Conservation (phyloP, 78 protist genomes). For the Kipferlia bialata region DNA sequence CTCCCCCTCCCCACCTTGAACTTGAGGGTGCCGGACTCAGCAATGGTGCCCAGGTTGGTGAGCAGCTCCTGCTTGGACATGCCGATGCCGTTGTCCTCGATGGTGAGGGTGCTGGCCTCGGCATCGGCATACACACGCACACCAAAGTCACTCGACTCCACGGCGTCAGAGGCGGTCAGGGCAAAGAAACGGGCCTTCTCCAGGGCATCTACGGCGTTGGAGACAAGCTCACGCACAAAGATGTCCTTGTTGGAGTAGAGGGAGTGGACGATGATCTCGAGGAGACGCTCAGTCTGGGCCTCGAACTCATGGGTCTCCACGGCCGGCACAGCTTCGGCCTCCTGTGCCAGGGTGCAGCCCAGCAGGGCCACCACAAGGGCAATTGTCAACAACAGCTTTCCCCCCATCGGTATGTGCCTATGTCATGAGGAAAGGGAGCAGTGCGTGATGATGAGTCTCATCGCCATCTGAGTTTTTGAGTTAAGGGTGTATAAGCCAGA, state of each 20-base stretch:
- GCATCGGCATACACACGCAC: constrained; percentile 17
- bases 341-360: neutral
- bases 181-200: constrained; percentile 78
- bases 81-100: constrained; percentile 80
- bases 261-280: constrained; percentile 81
- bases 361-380: neutral
- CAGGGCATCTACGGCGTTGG: constrained; percentile 37
- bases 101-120: neutral
- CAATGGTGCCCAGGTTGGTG: constrained; percentile 82
- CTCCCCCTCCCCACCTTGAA: too few relatives aligned
- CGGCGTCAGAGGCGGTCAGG: constrained; percentile 53
- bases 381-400: neutral
- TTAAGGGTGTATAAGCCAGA: too few relatives aligned
- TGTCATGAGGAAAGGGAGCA: too few relatives aligned
- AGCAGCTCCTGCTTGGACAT: constrained; percentile 77
- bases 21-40: constrained; percentile 70
- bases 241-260: constrained; percentile 90
- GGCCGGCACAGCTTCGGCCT: neutral
- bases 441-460: too few relatives aligned
- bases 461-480: too few relatives aligned
- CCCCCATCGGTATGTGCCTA: too few relatives aligned
- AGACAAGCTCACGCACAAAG: constrained; percentile 77
- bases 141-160: constrained; percentile 9
- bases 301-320: neutral
- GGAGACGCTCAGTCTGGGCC: neutral